Conservation (phyloP, 2,329 filamentous ascomycete genomes). For the Fusarium sp. region DNA sequence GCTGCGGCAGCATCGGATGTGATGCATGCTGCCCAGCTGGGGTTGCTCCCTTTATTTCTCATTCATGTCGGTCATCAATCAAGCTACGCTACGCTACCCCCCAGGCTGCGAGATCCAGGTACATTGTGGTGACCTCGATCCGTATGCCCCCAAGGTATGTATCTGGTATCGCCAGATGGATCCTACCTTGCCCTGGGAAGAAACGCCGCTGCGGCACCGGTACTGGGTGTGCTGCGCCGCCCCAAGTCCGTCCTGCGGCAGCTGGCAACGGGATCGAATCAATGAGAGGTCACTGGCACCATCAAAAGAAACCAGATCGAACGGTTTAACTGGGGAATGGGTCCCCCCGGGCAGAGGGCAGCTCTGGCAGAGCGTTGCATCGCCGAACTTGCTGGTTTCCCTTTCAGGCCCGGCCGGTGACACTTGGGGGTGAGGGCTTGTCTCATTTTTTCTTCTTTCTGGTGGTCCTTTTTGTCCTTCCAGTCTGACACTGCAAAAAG, state of each 20-base stretch:
- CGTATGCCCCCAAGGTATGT: constrained; percentile 15
- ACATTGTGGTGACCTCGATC: constrained; percentile 25
- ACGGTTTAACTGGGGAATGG: constrained; percentile 34
- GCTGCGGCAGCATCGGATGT: constrained; percentile 20
- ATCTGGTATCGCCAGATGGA: constrained; percentile 19
- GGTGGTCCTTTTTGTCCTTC: neutral
- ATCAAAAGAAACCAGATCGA: constrained; percentile 39
- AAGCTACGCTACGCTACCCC: neutral
- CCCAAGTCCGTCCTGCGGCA: constrained; percentile 7
- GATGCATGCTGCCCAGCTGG: constrained; percentile 18
- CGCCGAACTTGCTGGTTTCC: constrained; percentile 26
- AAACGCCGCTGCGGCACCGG: neutral
- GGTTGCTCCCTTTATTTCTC: neutral
- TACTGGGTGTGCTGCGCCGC: constrained; percentile 7
- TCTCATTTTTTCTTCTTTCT: constrained; percentile 15
- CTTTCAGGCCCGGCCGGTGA: constrained; percentile 26
- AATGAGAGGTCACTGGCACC: constrained; percentile 16
- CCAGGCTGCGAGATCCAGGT: constrained; percentile 32
- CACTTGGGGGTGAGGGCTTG: constrained; percentile 18
- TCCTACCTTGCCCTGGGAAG: constrained; percentile 1
- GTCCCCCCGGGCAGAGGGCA: constrained; percentile 2
- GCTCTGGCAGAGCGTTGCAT: constrained; percentile 24
- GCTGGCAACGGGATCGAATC: neutral
- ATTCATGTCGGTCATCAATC: constrained; percentile 23
- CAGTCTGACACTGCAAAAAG: neutral